phyloP scores from a whole-genome alignment of 805 yeast species.

The Kodamaea kaohsiungensis region DNA sequence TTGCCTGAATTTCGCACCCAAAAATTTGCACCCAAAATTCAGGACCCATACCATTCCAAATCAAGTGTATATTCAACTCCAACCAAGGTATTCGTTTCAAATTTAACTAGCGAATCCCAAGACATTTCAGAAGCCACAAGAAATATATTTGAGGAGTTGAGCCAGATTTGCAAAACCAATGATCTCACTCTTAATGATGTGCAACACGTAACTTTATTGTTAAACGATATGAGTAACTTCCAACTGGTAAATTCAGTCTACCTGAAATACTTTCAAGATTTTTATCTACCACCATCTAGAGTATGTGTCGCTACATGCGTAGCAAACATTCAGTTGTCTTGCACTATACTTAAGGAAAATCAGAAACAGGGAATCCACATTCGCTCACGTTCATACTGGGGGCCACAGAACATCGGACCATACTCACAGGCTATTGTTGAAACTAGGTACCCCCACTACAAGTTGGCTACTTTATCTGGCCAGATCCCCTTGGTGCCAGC shows the following conservation, averaged over 20 bases:
- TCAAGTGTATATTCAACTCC: slow-evolving; percentile 10
- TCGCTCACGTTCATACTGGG: slow-evolving; percentile 95
- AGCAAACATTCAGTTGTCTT: slow-evolving; percentile 60
- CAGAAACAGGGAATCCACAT: slow-evolving; percentile 77
- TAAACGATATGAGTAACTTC: slow-evolving; percentile 68
- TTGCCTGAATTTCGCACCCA: slow-evolving; percentile 1
- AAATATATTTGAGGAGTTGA: slow-evolving; percentile 51
- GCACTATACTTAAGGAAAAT: slow-evolving; percentile 42
- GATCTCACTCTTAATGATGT: slow-evolving; percentile 46
- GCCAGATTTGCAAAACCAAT: slow-evolving; percentile 28
- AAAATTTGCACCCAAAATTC: not conserved
- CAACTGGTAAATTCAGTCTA: slow-evolving; percentile 62
- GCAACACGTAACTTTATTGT: slow-evolving; percentile 59
- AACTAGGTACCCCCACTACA: slow-evolving; percentile 25
- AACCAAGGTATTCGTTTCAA: slow-evolving; percentile 28
- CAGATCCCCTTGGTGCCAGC: slow-evolving; percentile 86
- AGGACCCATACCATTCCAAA: not conserved
- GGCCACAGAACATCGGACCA: slow-evolving; percentile 97
- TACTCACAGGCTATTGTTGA: slow-evolving; percentile 77
- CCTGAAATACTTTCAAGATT: slow-evolving; percentile 50
- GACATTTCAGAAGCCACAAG: slow-evolving; percentile 41
- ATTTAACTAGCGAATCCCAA: slow-evolving; percentile 21
- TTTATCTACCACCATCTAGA: slow-evolving; percentile 81
- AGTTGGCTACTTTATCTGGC: slow-evolving; percentile 72
- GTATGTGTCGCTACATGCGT: slow-evolving; percentile 69